Evolutionary conservation across 176 grass and related monocot species (phyloP).

Genomic region (Eragrostis curvula): DNA sequence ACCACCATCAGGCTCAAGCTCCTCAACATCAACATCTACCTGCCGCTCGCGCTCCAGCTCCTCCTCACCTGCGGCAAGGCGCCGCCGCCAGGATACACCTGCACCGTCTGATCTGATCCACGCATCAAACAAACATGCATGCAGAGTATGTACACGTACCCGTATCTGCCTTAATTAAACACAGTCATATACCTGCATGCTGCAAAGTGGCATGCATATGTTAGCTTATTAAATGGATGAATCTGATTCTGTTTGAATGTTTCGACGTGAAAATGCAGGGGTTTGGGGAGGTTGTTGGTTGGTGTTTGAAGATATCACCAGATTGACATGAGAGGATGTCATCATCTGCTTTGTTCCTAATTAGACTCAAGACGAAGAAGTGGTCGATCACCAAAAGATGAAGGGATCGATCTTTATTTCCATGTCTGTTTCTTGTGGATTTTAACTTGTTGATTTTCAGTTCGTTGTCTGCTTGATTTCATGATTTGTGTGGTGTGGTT

Average conservation of each 20-base stretch:
- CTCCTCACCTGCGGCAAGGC: slow-evolving; percentile 95
- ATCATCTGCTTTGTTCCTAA: background rate
- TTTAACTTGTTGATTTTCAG: background rate
- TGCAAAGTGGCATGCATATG: background rate
- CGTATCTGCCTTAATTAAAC: background rate
- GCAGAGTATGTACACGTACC: background rate
- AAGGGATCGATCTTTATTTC: background rate
- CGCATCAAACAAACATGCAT: background rate
- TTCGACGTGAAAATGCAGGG: background rate
- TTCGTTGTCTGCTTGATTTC: slow-evolving; percentile 20
- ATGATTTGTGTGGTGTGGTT: background rate
- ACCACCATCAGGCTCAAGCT: slow-evolving; percentile 94
- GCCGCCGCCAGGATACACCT: slow-evolving; percentile 87
- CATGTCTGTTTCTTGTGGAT: slow-evolving; percentile 22
- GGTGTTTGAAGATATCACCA: background rate
- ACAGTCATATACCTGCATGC: background rate
- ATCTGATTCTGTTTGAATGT: background rate
- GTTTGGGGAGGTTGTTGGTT: background rate
- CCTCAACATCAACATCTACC: slow-evolving; percentile 94
- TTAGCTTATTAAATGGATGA: too few relatives aligned
- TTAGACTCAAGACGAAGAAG: background rate
- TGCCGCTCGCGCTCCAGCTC: slow-evolving; percentile 92
- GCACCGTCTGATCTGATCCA: slow-evolving; percentile 46
- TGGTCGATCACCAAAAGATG: slow-evolving; percentile 10
- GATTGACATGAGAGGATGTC: slow-evolving; percentile 78